Base-by-base conservation (phyloP, 129 eudicot genomes). In the Cynara cardunculus region DNA sequence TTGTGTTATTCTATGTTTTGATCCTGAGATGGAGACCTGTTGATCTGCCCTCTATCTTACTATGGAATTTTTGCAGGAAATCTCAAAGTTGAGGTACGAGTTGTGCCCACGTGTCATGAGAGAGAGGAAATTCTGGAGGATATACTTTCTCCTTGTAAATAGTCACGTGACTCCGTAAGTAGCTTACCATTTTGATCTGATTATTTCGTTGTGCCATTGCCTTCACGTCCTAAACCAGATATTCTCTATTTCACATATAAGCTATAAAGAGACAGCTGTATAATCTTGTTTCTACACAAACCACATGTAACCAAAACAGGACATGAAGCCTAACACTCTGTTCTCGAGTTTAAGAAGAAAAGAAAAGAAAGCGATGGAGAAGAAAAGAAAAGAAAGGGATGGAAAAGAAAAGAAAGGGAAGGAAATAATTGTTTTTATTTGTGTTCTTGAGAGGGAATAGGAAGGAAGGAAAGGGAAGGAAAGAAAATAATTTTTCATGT, bases 61-160 rank as follows among this genome's bases (percentile, higher is more conserved):
- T 18, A 7, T 56, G n/a, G 10, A 25, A 5, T 77, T 62, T 26
- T 78, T 86, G 87, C 92, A 93, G 98, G 98, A 93, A 88, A 89
- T 90, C 77, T 91, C 94, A 81, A 94, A 87, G 88, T 81, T 94
- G 81, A 88, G 97, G 80, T 94, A 94, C 73, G 94, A 92, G 80
- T 76, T 94, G 84, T 92, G 97, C 91, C 99, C 99, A 8, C 93
- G 97, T 3, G 83, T 89, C 68, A 92, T 95, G 99, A 95, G 81
- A 82, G 99, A 94, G 56, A 87, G 98, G 81, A 91, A 90, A 87
- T 94, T 94, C 80, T 92, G 97, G 98, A 92, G 94, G 77, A 89
- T 95, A 84, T 95, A 95, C 78, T 95, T 92, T 78, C 82, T 95
- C 49, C 87, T 95, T 44, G 97, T 95, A 67, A 92, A 95, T 77